Conservation (phyloP, 345 rosid species). For the Conringia planisiliqua region DNA sequence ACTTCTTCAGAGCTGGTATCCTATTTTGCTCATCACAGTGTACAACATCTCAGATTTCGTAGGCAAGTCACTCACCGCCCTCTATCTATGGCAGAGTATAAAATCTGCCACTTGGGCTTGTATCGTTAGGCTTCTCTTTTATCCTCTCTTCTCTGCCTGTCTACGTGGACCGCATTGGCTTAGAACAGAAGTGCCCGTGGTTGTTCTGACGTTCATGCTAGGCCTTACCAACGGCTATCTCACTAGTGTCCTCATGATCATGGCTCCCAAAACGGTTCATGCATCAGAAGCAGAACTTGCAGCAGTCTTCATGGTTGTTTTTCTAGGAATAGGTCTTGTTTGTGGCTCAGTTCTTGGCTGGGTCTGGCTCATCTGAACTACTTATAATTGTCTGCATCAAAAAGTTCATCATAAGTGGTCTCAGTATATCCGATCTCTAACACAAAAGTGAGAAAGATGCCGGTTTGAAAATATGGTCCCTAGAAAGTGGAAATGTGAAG, state of each 20-base stretch:
- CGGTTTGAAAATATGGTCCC: neutral
- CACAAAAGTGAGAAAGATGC: neutral
- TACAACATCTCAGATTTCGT: slow-evolving; percentile 71
- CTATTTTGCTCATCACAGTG: slow-evolving; percentile 65
- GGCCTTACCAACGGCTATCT: slow-evolving; percentile 84
- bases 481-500: neutral
- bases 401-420: neutral
- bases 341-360: slow-evolving; percentile 80
- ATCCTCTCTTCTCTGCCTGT: slow-evolving; percentile 68
- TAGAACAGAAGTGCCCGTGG: slow-evolving; percentile 64
- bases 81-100: slow-evolving; percentile 49
- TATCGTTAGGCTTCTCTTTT: slow-evolving; percentile 59
- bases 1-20: slow-evolving; percentile 72
- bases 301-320: slow-evolving; percentile 69
- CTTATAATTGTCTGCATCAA: neutral
- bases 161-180: slow-evolving; percentile 83
- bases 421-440: neutral
- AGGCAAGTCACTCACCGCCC: slow-evolving; percentile 75
- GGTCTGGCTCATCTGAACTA: slow-evolving; percentile 64
- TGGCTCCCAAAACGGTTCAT: slow-evolving; percentile 64
- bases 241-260: slow-evolving; percentile 85
- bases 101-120: slow-evolving; percentile 69
- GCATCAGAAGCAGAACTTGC: slow-evolving; percentile 73
- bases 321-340: slow-evolving; percentile 73
- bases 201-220: slow-evolving; percentile 61